Base-by-base conservation (phyloP, 345 rosid species). In the Dipteronia dyeriana region DNA sequence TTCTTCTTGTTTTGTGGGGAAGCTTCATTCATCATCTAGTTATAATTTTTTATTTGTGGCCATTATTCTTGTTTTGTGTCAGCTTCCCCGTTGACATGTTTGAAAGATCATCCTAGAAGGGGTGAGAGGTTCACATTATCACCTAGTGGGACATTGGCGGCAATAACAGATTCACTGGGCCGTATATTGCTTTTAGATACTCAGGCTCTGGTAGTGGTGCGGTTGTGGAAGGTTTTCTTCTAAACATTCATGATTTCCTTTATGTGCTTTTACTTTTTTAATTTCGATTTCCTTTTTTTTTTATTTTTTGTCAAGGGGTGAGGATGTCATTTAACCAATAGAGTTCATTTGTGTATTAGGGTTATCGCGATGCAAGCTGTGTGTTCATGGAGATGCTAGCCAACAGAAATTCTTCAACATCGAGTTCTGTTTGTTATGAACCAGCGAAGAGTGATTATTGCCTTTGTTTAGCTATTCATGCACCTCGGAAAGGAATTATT, bases 81-180 rank as follows among this genome's bases (percentile, higher is more conserved):
- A 96, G 99, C 99, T 54, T 88, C 98, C 79, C 88, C 97, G 31
- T 86, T 96, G 88, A 96, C 99, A 76, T 94, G 98, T 86, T 86
- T 96, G 85, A 92, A 94, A 80, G 98, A 96, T 90, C 81, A 88
- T 38, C 99, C 99, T 41, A 89, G 99, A 80, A 96, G 92, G 85
- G 98, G 99, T 5, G 97, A 96, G 82, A 92, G 88, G 85, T 88
- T 92, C 59, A 92, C 94, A 0, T 75, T 92, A 83, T 96, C 97
- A 12, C 99, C 99, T 16, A 92, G 97, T 83, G 99, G 98, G 70
- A 92, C 99, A 66, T 86, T 96, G 85, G 99, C 99, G 83, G 97
- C 99, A 7, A 90, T 96, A 68, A 92, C 99, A 26, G 99, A 96
- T 84, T 96, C 99, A 67, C 95, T 96, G 80, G 99, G 98, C 78